A percentile compares a stretch with the other conserved stretches of the same genome.
Evolutionary conservation across 2,329 filamentous ascomycete genomes (phyloP).

Genomic region (Sphaerulina populicola): DNA sequence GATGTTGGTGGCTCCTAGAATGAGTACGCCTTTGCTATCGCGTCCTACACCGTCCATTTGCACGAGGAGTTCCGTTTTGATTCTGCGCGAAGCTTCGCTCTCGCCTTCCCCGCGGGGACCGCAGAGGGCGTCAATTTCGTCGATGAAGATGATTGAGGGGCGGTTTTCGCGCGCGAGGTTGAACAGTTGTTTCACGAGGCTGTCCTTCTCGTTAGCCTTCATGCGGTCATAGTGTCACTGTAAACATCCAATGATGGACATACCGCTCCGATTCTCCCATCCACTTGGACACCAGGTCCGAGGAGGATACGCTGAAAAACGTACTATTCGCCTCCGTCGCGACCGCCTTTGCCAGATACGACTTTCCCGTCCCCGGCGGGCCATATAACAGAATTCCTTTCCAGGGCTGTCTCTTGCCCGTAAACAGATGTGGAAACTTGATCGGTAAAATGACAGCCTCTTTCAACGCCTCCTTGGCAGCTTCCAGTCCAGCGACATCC

Average conservation of each 20-base stretch:
- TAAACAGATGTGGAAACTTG: constrained; percentile 94
- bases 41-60: constrained; percentile 99
- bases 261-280: constrained; percentile 99
- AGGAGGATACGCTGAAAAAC: constrained; percentile 97
- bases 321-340: constrained; percentile 98
- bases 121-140: constrained; percentile 94
- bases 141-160: constrained; percentile 96
- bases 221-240: too few relatives aligned
- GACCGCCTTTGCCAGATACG: constrained; percentile 92
- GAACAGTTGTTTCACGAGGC: constrained; percentile 92
- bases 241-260: constrained; percentile 18
- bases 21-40: constrained; percentile 85
- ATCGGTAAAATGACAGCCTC: constrained; percentile 96
- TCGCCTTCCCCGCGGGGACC: constrained; percentile 90
- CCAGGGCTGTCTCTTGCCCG: constrained; percentile 94
- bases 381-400: constrained; percentile 96
- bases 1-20: constrained; percentile 94
- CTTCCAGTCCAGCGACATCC: constrained; percentile 89
- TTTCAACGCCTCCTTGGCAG: constrained; percentile 91
- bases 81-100: constrained; percentile 90
- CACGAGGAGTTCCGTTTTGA: constrained; percentile 96
- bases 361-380: constrained; percentile 93
- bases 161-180: constrained; percentile 97
- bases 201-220: constrained; percentile 34
- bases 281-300: constrained; percentile 97